These are phyloP conservation scores for Niebla homalea DNA, from an alignment of 495 filamentous ascomycete genomes.

Conservation along the genomic window DNA sequence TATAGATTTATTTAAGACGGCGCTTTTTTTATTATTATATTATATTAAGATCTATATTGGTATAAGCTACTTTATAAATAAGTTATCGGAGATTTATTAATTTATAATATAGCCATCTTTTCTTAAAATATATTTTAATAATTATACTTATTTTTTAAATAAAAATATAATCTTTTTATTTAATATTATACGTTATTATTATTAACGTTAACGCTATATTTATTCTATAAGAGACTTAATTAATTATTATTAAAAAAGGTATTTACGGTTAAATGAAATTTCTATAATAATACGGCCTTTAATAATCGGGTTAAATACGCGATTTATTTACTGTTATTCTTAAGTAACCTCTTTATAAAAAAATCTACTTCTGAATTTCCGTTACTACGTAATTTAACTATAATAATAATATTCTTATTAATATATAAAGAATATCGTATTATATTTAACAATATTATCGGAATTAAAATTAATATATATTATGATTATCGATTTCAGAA, in stretches of 20 bases:
- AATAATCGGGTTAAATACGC: neutral
- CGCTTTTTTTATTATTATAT: no score
- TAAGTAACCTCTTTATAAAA: no score
- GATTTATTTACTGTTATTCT: neutral
- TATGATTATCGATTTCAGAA: neutral
- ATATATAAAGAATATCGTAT: neutral
- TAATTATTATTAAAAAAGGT: neutral
- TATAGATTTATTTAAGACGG: no score
- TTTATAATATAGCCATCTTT: no score
- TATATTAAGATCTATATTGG: no score
- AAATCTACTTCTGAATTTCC: no score
- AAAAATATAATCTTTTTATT: neutral
- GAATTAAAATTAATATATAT: neutral
- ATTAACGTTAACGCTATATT: no score
- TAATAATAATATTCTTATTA: neutral
- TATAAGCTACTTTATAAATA: no score
- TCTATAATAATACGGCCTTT: neutral
- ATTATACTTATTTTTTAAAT: neutral
- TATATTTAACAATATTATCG: slow-evolving; percentile 1
- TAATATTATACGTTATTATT: no score
- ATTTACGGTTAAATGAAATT: neutral
- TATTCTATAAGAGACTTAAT: no score
- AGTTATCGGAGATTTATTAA: no score
- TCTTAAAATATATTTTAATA: no score
- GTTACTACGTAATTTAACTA: neutral